A percentile compares a stretch with the other conserved stretches of the same genome.
Conservation (phyloP, 1,139 yeast genomes). For the Nakaseomyces glabratus region DNA sequence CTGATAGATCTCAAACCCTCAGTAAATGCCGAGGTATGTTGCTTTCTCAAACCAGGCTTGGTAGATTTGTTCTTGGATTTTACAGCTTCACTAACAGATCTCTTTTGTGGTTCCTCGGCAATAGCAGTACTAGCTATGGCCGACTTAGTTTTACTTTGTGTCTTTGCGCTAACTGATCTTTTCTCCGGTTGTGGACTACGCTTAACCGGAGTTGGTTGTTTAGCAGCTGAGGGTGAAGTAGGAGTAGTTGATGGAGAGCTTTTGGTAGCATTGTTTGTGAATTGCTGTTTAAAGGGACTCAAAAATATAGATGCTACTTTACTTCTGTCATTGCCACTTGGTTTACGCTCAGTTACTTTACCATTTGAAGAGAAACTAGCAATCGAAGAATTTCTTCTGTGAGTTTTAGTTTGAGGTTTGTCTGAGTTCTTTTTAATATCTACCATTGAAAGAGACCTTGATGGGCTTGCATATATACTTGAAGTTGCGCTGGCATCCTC, state of each 20-base stretch:
- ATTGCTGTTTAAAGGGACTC: constrained; percentile 23
- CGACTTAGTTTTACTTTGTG: constrained; percentile 13
- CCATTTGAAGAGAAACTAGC: constrained; percentile 2
- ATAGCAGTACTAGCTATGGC: constrained; percentile 12
- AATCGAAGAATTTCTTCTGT: constrained; percentile 17
- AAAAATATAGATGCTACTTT: constrained; percentile 15
- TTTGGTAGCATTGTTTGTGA: constrained; percentile 18
- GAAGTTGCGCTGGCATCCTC: constrained; percentile 14
- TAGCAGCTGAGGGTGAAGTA: constrained; percentile 9
- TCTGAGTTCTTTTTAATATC: not conserved
- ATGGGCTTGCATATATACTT: constrained; percentile 24
- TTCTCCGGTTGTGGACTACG: constrained; percentile 13
- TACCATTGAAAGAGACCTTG: constrained; percentile 10
- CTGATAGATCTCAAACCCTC: constrained; percentile 78
- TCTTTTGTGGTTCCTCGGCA: constrained; percentile 21
- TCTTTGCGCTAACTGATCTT: constrained; percentile 29
- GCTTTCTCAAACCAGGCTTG: constrained; percentile 36
- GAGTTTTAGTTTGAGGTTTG: constrained; percentile 13
- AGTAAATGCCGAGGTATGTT: constrained; percentile 77
- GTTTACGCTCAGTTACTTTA: constrained; percentile 10
- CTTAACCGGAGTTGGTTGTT: not conserved
- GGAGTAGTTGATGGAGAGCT: constrained; percentile 13
- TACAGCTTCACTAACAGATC: constrained; percentile 29
- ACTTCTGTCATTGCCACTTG: constrained; percentile 14
- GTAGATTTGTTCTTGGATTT: constrained; percentile 20